Conservation (phyloP, 345 rosid genomes). For the Eucalyptus cladocalyx region DNA sequence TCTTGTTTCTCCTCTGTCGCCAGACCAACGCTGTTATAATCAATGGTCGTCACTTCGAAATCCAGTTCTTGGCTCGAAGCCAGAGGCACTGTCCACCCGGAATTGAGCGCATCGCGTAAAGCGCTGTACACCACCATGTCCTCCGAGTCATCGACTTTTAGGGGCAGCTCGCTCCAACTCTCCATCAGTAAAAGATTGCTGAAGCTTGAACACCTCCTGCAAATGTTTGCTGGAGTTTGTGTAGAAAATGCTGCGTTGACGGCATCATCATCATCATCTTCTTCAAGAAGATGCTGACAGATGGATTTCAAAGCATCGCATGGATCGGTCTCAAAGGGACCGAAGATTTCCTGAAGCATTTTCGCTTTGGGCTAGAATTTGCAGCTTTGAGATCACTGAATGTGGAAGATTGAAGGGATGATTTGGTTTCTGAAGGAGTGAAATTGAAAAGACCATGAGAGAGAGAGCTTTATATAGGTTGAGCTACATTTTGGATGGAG, state of each 20-base stretch:
- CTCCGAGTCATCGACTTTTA: conserved; percentile 18
- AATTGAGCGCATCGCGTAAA: conserved; percentile 13
- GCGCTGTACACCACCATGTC: conserved; percentile 18
- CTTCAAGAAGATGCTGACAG: not conserved
- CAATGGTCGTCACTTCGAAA: not conserved
- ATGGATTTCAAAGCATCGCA: not conserved
- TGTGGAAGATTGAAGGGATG: not conserved
- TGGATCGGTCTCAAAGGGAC: not conserved
- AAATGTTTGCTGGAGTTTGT: not conserved
- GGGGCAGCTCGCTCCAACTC: conserved; percentile 22
- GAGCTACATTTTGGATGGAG: not conserved
- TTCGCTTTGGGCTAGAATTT: not conserved
- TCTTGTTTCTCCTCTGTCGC: not conserved
- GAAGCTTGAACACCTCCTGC: conserved; percentile 11
- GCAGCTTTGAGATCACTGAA: not conserved
- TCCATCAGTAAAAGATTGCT: conserved; percentile 9
- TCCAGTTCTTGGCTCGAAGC: not conserved
- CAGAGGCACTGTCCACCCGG: conserved; percentile 9
- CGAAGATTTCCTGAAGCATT: not conserved
- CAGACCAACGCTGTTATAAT: not conserved
- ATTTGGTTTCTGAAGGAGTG: not conserved
- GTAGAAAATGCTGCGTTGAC: not conserved
- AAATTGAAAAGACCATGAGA: not conserved
- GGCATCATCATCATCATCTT: not conserved
- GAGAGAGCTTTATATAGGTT: not conserved